Evolutionary conservation across 1,284 basidiomycete genomes (phyloP), one percentile per base, ranked within the genome.

Genomic region (Cerioporus squamosus): DNA sequence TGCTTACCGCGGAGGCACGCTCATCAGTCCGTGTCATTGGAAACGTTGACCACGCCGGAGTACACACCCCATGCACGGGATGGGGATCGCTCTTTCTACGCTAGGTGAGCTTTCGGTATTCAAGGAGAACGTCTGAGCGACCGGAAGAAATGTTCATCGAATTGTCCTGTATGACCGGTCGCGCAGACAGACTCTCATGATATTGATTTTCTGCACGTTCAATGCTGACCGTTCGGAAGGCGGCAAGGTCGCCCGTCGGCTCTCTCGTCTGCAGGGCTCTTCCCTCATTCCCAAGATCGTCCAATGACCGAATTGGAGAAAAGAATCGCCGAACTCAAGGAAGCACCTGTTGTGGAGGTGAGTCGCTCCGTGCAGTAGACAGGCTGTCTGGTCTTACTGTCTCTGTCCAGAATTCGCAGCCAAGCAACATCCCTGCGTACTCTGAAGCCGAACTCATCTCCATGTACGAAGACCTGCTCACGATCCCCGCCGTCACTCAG

Each of bases 391-490:
- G 40, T 17, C 23, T 51, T 12, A 22, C 29, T 38, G 33, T 40
- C 17, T 44, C 8, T 17, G 10, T 17, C 7, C 42, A 65, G 61
- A 45, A 15, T 5, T 22, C 44, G 12, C 33, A 55, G 31, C 20
- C 24, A 2, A 45, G 8, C 39, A 0, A 33, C 49, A 2, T 36
- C 33, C 70, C 74, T 2, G 62, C 68, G 2, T 85, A 80, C 66
- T 75, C 79, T 0, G 85, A 87, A 65, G 74, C 77, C 15, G 80
- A 85, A 6, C 71, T 87, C 0, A 51, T 80, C 45, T 61, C 70
- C 1, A 66, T 87, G 44, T 87, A 86, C 64, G 77, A 84, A 61
- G 82, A 85, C 57, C 68, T 87, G 15, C 77, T 87, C 17, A 75
- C 79, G 1, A 64, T 77, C 42, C 73, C 79, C 5, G 36, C 65